phyloP scores from a whole-genome alignment of 129 eudicot species.

The Logfia minima region DNA sequence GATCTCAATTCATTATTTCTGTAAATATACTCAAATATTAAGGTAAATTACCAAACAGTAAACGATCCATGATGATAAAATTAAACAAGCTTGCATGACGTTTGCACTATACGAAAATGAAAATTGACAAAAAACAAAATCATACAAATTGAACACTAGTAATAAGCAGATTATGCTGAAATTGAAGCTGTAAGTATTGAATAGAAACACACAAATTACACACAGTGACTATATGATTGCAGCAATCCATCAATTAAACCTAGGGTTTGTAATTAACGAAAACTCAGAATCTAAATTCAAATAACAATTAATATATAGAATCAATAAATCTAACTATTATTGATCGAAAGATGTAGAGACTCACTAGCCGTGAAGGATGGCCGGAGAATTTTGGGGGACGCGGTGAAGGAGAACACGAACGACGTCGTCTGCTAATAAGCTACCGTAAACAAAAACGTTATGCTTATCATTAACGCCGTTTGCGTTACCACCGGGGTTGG shows the following conservation, averaged over 20 bases:
- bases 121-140: neutral
- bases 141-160: neutral
- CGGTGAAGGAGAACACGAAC: constrained; percentile 76
- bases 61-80: neutral
- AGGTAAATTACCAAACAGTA: neutral
- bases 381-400: constrained; percentile 60
- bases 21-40: neutral
- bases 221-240: constrained; percentile 12
- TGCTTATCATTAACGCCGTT: constrained; percentile 21
- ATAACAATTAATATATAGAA: neutral
- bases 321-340: neutral
- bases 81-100: neutral
- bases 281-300: constrained; percentile 7
- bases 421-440: constrained; percentile 88
- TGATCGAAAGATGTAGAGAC: constrained; percentile 35
- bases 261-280: neutral
- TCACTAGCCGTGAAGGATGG: constrained; percentile 61
- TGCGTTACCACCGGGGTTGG: constrained; percentile 8
- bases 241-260: neutral
- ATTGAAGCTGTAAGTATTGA: neutral
- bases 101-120: neutral
- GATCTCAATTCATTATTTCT: neutral
- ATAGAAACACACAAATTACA: neutral
- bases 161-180: neutral
- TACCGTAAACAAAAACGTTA: constrained; percentile 86